Percentiles rank a stretch among this genome's conserved stretches.
These are phyloP conservation scores for Penicillium angulare DNA, from an alignment of 495 filamentous ascomycete genomes.

Conservation along the genomic window DNA sequence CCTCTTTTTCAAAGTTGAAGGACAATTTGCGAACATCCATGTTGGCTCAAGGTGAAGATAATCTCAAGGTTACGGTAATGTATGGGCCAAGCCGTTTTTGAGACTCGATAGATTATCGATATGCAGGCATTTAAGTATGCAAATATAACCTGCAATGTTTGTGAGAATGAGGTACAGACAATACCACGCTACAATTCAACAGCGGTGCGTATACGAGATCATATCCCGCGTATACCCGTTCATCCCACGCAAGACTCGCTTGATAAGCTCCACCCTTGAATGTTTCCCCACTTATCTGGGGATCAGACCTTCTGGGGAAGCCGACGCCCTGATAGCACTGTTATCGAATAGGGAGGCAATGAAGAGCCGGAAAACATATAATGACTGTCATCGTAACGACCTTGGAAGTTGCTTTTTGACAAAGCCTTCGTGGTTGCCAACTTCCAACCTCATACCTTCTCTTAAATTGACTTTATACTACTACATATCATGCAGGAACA, in stretches of 20 bases:
- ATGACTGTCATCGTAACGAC: too few relatives aligned
- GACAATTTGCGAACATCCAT: constrained; percentile 14
- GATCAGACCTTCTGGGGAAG: not conserved
- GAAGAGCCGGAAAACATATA: not conserved
- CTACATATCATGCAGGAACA: not conserved
- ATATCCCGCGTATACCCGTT: not conserved
- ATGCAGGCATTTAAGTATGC: not conserved
- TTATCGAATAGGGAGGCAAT: not conserved
- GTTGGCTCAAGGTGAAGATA: not conserved
- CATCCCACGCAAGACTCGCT: not conserved
- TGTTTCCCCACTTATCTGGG: not conserved
- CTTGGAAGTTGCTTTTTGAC: too few relatives aligned
- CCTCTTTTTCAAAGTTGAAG: constrained; percentile 11
- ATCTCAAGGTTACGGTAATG: too few relatives aligned
- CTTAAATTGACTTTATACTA: not conserved
- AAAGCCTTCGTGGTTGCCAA: too few relatives aligned
- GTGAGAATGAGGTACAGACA: not conserved
- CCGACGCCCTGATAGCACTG: not conserved
- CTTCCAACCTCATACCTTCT: too few relatives aligned
- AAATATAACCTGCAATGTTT: not conserved
- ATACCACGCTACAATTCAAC: not conserved
- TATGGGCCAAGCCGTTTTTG: too few relatives aligned
- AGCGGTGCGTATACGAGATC: not conserved
- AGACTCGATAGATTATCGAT: too few relatives aligned
- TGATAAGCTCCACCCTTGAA: not conserved